Evolutionary conservation across 2,329 filamentous ascomycete genomes (phyloP).

Genomic region (Sporothrix luriei): DNA sequence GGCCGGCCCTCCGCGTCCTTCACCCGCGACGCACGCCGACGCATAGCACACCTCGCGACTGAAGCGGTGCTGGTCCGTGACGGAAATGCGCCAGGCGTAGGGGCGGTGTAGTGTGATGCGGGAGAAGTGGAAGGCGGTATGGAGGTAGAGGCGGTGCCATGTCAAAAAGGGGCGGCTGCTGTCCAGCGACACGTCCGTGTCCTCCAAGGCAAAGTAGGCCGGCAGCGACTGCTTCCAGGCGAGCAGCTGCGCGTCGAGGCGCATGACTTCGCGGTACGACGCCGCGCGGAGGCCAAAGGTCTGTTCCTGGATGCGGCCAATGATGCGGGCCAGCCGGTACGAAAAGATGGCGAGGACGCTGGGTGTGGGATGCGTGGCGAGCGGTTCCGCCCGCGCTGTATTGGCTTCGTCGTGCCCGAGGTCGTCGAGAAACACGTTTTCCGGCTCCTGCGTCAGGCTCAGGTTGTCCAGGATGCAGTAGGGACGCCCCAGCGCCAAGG

Average conservation of each 20-base stretch:
- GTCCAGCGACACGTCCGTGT: slow-evolving; percentile 43
- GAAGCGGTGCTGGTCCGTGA: slow-evolving; percentile 46
- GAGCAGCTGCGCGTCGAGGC: slow-evolving; percentile 43
- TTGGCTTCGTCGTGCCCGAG: slow-evolving; percentile 41
- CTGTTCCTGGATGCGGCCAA: slow-evolving; percentile 47
- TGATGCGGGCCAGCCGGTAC: slow-evolving; percentile 43
- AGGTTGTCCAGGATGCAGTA: slow-evolving; percentile 47
- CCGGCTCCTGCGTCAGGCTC: slow-evolving; percentile 44
- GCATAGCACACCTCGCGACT: slow-evolving; percentile 48
- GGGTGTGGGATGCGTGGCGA: slow-evolving; percentile 43
- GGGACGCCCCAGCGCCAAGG: slow-evolving; percentile 47
- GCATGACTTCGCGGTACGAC: slow-evolving; percentile 45
- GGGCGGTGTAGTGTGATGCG: slow-evolving; percentile 47
- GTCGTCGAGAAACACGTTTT: slow-evolving; percentile 47
- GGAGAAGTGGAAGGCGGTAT: slow-evolving; percentile 47
- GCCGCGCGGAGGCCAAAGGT: slow-evolving; percentile 45
- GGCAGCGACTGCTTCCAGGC: slow-evolving; percentile 43
- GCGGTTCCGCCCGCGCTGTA: slow-evolving; percentile 34
- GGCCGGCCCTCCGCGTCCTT: slow-evolving; percentile 38
- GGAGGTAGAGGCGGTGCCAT: slow-evolving; percentile 47
- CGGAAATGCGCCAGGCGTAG: slow-evolving; percentile 46
- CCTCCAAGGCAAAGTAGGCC: slow-evolving; percentile 43
- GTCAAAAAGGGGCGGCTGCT: slow-evolving; percentile 39
- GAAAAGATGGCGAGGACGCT: slow-evolving; percentile 43
- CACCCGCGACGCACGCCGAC: slow-evolving; percentile 44